phyloP scores from a whole-genome alignment of 2,329 filamentous ascomycete genomes.

The Colletotrichum camelliae region DNA sequence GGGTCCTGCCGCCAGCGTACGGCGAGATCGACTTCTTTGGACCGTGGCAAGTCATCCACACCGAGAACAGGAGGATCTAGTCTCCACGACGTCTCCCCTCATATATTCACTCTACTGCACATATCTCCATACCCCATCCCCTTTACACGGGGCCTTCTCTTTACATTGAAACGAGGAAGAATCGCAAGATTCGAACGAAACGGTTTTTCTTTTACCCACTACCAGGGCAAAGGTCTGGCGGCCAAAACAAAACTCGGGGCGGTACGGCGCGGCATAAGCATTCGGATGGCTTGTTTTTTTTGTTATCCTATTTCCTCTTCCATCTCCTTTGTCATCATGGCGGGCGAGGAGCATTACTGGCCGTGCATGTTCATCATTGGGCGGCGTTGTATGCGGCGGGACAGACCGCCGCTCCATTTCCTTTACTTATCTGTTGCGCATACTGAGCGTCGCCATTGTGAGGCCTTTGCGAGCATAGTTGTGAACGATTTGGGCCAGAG shows the following conservation, averaged over 20 bases:
- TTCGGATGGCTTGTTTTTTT: background rate
- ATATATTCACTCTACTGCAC: background rate
- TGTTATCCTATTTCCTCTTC: background rate
- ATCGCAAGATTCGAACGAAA: slow-evolving; percentile 17
- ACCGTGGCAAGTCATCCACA: slow-evolving; percentile 55
- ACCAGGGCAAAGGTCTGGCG: background rate
- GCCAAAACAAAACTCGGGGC: slow-evolving; percentile 15
- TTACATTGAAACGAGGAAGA: slow-evolving; percentile 16
- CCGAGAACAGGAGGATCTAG: slow-evolving; percentile 54
- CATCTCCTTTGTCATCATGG: background rate
- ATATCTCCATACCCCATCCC: slow-evolving; percentile 1
- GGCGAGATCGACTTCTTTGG: slow-evolving; percentile 55
- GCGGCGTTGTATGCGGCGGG: slow-evolving; percentile 8
- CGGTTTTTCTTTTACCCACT: background rate
- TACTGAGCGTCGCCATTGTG: background rate
- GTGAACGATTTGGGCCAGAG: background rate
- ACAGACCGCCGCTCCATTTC: background rate
- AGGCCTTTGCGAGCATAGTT: background rate
- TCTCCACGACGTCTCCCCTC: background rate
- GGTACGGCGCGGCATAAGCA: slow-evolving; percentile 13
- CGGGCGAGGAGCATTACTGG: background rate
- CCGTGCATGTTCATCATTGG: slow-evolving; percentile 16
- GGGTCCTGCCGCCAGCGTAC: slow-evolving; percentile 59
- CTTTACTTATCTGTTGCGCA: background rate
- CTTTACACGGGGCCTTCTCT: slow-evolving; percentile 2